phyloP scores from a whole-genome alignment of 306 rosid species.

The Parietaria judaica region DNA sequence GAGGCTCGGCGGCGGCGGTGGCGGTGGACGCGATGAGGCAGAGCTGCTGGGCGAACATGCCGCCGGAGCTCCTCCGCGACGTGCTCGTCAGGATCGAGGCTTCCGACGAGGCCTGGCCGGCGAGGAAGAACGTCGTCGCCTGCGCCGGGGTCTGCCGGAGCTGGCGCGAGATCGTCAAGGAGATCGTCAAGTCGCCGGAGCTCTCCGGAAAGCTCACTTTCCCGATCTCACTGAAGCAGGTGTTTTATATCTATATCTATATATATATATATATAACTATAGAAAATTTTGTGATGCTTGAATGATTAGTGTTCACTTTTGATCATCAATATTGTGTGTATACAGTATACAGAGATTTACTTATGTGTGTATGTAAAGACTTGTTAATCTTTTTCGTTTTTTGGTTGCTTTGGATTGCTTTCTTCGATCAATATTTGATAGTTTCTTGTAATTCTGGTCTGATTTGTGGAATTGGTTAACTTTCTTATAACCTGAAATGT shows the following conservation, averaged over 20 bases:
- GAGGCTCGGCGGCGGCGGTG: conserved; percentile 19
- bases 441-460: background rate
- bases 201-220: conserved; percentile 73
- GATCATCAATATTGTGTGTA: no score
- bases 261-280: background rate
- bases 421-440: no score
- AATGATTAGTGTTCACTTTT: background rate
- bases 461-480: background rate
- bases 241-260: background rate
- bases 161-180: conserved; percentile 84
- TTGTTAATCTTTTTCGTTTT: no score
- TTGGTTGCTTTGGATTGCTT: no score
- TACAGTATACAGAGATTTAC: no score
- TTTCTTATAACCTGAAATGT: background rate
- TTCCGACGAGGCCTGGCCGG: conserved; percentile 80
- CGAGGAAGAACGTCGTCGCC: conserved; percentile 59
- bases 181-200: conserved; percentile 71
- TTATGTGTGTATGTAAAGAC: no score
- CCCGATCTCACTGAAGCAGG: conserved; percentile 91
- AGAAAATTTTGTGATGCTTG: background rate
- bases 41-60: conserved; percentile 98
- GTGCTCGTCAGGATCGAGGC: conserved; percentile 77
- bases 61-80: conserved; percentile 83
- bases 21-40: conserved; percentile 58
- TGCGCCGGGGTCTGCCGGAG: conserved; percentile 93